Evolutionary conservation across 208 protist species (phyloP).

Genomic region (Wallacemonas collosoma): DNA sequence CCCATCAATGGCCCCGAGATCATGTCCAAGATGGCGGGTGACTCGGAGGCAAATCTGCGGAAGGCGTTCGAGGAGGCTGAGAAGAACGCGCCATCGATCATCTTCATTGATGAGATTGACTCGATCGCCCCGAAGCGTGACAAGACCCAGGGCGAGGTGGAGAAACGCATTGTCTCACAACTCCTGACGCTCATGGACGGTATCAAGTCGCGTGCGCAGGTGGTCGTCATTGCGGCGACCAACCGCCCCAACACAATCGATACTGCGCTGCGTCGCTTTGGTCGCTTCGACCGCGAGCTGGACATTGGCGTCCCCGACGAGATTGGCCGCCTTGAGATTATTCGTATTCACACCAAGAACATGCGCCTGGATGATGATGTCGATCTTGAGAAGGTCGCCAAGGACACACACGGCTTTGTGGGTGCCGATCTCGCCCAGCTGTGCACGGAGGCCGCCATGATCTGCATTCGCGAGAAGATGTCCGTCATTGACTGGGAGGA

Average conservation of each 20-base stretch:
- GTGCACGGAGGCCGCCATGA: conserved; percentile 99
- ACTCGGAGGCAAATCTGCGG: conserved; percentile 99
- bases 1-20: conserved; percentile 99
- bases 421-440: conserved; percentile 99
- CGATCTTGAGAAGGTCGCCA: conserved; percentile 97
- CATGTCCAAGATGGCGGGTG: conserved; percentile 99
- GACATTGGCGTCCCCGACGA: conserved; percentile 99
- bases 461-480: conserved; percentile 99
- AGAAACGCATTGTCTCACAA: conserved; percentile 99
- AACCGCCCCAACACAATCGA: conserved; percentile 99
- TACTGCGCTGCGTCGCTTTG: conserved; percentile 99
- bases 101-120: conserved; percentile 99
- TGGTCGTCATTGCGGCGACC: conserved; percentile 99
- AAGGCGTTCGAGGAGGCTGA: conserved; percentile 99
- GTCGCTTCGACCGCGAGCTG: conserved; percentile 99
- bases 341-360: conserved; percentile 99
- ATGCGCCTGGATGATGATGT: conserved; percentile 99
- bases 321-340: conserved; percentile 98
- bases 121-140: conserved; percentile 99
- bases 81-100: conserved; percentile 99
- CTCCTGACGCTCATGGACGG: conserved; percentile 99
- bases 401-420: conserved; percentile 99
- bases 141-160: conserved; percentile 99
- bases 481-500: conserved; percentile 99
- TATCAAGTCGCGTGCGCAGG: conserved; percentile 97